These are phyloP conservation scores for Termitomyces sp. DNA, from an alignment of 768 basidiomycete species.

Conservation along the genomic window DNA sequence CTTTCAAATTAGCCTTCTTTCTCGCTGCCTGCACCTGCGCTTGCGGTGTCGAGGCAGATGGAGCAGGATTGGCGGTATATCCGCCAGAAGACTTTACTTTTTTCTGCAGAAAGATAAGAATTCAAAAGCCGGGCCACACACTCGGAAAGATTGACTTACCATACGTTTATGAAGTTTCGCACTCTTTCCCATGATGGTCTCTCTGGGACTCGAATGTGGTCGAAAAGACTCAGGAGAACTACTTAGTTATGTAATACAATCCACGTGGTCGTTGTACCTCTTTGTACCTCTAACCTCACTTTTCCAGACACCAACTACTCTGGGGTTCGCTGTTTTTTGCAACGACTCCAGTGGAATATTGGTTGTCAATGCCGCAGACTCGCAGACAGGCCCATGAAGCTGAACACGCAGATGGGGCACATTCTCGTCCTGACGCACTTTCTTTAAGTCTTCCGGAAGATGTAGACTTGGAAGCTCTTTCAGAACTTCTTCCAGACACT, in stretches of 20 bases:
- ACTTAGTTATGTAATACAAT: conserved; percentile 2
- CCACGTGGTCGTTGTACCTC: conserved; percentile 14
- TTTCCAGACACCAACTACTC: conserved; percentile 7
- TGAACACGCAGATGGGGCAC: conserved; percentile 21
- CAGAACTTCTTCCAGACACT: conserved; percentile 56
- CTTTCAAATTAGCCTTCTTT: conserved; percentile 47
- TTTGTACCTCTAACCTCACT: neutral
- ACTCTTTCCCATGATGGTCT: conserved; percentile 50
- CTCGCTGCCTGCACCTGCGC: conserved; percentile 37
- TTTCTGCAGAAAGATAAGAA: conserved; percentile 28
- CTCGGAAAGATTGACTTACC: conserved; percentile 26
- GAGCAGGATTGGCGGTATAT: conserved; percentile 10
- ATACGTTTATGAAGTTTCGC: conserved; percentile 62
- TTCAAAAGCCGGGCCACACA: conserved; percentile 1
- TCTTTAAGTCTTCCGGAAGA: conserved; percentile 54
- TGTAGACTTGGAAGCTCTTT: conserved; percentile 57
- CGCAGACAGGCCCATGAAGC: conserved; percentile 59
- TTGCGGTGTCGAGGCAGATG: conserved; percentile 21
- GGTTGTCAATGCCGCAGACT: conserved; percentile 40
- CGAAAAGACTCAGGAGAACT: neutral
- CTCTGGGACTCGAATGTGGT: neutral
- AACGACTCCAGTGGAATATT: conserved; percentile 24
- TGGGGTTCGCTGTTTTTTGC: conserved; percentile 30
- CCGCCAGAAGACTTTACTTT: conserved; percentile 29
- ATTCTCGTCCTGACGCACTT: conserved; percentile 27